phyloP scores from a whole-genome alignment of 441 rosid genomes.

The California macrophylla region DNA sequence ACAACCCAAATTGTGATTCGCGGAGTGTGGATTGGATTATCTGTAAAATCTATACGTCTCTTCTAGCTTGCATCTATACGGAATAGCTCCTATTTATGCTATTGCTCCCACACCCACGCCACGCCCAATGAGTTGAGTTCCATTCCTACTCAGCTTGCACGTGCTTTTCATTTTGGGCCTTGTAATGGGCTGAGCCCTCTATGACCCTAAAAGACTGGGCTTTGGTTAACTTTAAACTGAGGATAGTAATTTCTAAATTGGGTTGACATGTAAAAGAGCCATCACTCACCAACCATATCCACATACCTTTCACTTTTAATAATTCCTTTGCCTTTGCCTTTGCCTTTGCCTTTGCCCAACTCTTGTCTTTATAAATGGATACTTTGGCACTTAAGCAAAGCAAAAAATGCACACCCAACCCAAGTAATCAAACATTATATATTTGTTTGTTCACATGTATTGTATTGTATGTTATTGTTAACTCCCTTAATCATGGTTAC shows the following conservation, averaged over 20 bases:
- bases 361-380: not conserved
- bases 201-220: not conserved
- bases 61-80: not conserved
- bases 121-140: not conserved
- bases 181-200: not conserved
- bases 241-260: not conserved
- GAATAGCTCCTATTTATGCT: not conserved
- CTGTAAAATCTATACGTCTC: not conserved
- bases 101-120: too few relatives aligned
- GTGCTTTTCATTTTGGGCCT: not conserved
- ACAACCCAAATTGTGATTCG: not conserved
- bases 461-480: too few relatives aligned
- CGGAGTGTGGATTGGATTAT: not conserved
- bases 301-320: slow-evolving; percentile 1
- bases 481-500: too few relatives aligned
- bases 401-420: slow-evolving; percentile 3
- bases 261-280: not conserved
- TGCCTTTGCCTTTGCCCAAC: slow-evolving; percentile 11
- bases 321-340: slow-evolving; percentile 11
- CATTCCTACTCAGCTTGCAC: not conserved
- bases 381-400: slow-evolving; percentile 31
- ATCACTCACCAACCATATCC: slow-evolving; percentile 11
- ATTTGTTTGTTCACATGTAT: too few relatives aligned
- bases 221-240: too few relatives aligned
- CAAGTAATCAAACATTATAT: not conserved